Conservation (phyloP, 768 basidiomycete species). For the Tylopilus sp. region DNA sequence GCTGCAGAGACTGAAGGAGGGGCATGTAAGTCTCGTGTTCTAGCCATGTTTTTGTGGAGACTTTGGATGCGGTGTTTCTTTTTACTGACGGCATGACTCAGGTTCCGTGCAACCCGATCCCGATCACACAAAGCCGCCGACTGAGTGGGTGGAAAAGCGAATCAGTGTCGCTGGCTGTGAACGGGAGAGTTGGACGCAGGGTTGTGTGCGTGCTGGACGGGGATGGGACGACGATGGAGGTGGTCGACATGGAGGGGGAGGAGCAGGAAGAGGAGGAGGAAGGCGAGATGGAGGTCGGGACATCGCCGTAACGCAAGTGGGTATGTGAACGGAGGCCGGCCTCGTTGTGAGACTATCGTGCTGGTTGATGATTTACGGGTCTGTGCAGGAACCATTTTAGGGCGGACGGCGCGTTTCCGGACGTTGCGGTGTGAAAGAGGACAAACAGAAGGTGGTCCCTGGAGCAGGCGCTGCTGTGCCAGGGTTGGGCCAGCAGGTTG, state of each 20-base stretch:
- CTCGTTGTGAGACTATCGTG: slow-evolving; percentile 25
- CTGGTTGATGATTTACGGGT: slow-evolving; percentile 20
- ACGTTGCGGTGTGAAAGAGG: slow-evolving; percentile 41
- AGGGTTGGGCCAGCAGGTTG: slow-evolving; percentile 15
- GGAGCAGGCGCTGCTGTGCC: slow-evolving; percentile 17
- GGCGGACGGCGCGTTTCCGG: slow-evolving; percentile 34
- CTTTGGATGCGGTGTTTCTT: slow-evolving; percentile 28
- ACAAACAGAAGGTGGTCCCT: slow-evolving; percentile 8
- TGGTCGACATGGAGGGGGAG: slow-evolving; percentile 75
- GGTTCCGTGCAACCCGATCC: slow-evolving; percentile 47
- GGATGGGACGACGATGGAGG: slow-evolving; percentile 61
- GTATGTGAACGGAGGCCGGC: slow-evolving; percentile 18
- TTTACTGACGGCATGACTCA: slow-evolving; percentile 36
- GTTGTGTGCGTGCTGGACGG: slow-evolving; percentile 73
- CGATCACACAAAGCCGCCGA: slow-evolving; percentile 56
- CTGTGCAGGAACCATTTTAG: slow-evolving; percentile 30
- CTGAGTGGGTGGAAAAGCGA: slow-evolving; percentile 52
- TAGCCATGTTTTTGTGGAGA: slow-evolving; percentile 29
- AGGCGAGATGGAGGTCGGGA: slow-evolving; percentile 25
- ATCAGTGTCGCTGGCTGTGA: slow-evolving; percentile 60
- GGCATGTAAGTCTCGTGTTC: slow-evolving; percentile 54
- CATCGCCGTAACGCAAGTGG: slow-evolving; percentile 16
- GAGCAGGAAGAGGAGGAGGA: slow-evolving; percentile 41
- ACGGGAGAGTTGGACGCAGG: slow-evolving; percentile 69
- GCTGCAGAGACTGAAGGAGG: slow-evolving; percentile 54